These are phyloP conservation scores for Candida pseudoviswanathii DNA, from an alignment of 1,139 yeast species.

Conservation along the genomic window DNA sequence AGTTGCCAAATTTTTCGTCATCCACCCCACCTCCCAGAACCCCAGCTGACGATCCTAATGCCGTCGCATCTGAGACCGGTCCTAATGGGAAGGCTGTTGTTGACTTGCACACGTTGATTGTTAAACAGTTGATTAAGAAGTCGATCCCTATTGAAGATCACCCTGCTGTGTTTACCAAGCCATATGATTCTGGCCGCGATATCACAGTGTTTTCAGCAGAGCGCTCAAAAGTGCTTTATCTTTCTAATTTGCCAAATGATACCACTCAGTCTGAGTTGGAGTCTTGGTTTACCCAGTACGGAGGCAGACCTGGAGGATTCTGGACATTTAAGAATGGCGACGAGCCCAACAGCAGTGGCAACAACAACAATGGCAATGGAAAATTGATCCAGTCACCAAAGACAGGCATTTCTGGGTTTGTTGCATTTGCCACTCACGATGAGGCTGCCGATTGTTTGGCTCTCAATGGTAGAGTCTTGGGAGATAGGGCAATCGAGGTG, in stretches of 20 bases:
- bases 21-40: constrained; percentile 11
- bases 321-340: constrained; percentile 79
- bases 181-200: constrained; percentile 76
- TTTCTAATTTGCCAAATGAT: constrained; percentile 78
- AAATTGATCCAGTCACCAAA: constrained; percentile 12
- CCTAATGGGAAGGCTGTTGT: constrained; percentile 15
- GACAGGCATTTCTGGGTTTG: constrained; percentile 68
- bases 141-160: constrained; percentile 57
- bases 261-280: constrained; percentile 91
- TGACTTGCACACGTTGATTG: constrained; percentile 39
- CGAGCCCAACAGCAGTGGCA: constrained; percentile 14
- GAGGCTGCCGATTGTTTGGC: constrained; percentile 78
- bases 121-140: constrained; percentile 54
- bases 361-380: constrained; percentile 9
- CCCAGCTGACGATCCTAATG: constrained; percentile 7
- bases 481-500: constrained; percentile 77
- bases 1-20: constrained; percentile 10
- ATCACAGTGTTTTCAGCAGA: constrained; percentile 68
- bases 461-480: constrained; percentile 77
- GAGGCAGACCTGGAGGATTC: constrained; percentile 84
- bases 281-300: constrained; percentile 87
- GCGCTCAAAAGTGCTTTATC: constrained; percentile 73
- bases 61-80: constrained; percentile 7
- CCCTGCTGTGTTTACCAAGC: constrained; percentile 62
- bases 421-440: constrained; percentile 80